A percentile compares a stretch with the other conserved stretches of the same genome.
These are phyloP conservation scores for Kodamaea suecica DNA, from an alignment of 1,139 yeast species.

Conservation along the genomic window DNA sequence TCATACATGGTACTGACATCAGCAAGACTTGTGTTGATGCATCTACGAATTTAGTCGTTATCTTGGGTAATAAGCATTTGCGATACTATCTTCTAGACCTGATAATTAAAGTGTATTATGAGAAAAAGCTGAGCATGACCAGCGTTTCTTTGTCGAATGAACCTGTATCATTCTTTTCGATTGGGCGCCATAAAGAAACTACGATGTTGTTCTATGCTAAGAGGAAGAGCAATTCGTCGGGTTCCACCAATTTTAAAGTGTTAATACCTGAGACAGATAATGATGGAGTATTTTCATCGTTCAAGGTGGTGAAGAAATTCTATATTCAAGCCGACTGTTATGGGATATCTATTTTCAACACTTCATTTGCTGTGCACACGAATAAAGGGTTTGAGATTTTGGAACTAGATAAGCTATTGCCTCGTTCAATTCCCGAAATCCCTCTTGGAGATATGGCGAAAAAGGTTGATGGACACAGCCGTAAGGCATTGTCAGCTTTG, in stretches of 20 bases:
- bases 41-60: constrained; percentile 53
- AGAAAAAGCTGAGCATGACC: constrained; percentile 28
- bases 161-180: constrained; percentile 48
- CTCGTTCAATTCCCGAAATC: constrained; percentile 54
- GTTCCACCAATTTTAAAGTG: constrained; percentile 51
- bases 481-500: constrained; percentile 17
- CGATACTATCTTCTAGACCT: constrained; percentile 58
- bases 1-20: constrained; percentile 53
- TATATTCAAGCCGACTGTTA: constrained; percentile 52
- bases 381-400: constrained; percentile 67
- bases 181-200: constrained; percentile 62
- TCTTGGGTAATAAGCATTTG: constrained; percentile 58
- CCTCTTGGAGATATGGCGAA: constrained; percentile 23
- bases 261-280: constrained; percentile 49
- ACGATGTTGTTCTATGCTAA: constrained; percentile 55
- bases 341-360: constrained; percentile 57
- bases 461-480: constrained; percentile 33
- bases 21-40: constrained; percentile 62
- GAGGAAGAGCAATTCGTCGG: constrained; percentile 44
- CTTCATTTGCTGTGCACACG: constrained; percentile 64
- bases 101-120: constrained; percentile 39
- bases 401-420: constrained; percentile 56
- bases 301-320: constrained; percentile 49
- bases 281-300: constrained; percentile 47
- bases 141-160: constrained; percentile 38